phyloP scores from a whole-genome alignment of 495 filamentous ascomycete species.

The Aspergillus wentii region DNA sequence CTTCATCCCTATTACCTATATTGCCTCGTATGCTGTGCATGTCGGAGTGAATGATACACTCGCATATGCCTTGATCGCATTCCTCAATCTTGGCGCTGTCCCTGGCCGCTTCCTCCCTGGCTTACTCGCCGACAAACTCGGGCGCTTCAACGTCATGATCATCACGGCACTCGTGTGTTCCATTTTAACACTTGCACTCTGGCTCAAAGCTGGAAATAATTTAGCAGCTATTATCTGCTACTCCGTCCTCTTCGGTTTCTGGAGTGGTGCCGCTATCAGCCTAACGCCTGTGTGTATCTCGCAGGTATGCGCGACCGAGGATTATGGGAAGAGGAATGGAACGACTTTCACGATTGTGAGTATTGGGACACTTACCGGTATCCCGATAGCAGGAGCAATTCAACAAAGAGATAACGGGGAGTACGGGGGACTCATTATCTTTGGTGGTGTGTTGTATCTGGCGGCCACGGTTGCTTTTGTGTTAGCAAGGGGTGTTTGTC shows the following conservation, averaged over 20 bases:
- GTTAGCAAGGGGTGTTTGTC: conserved; percentile 40
- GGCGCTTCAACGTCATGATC: conserved; percentile 66
- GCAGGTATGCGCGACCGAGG: conserved; percentile 50
- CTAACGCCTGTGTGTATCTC: conserved; percentile 58
- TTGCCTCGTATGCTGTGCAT: conserved; percentile 53
- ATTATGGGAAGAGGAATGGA: conserved; percentile 60
- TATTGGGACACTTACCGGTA: conserved; percentile 60
- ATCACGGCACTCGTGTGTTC: conserved; percentile 45
- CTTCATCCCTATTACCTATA: conserved; percentile 68
- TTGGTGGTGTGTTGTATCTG: conserved; percentile 49
- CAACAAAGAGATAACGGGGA: conserved; percentile 14
- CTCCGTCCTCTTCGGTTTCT: conserved; percentile 55
- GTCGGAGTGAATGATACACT: conserved; percentile 24
- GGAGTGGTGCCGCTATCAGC: conserved; percentile 53
- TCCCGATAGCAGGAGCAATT: conserved; percentile 69
- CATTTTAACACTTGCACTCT: conserved; percentile 47
- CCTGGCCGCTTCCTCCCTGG: conserved; percentile 49
- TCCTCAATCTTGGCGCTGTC: conserved; percentile 44
- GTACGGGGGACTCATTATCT: conserved; percentile 46
- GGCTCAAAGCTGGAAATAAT: conserved; percentile 34
- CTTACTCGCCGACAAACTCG: conserved; percentile 59
- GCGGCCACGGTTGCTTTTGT: conserved; percentile 40
- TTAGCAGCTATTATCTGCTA: conserved; percentile 49
- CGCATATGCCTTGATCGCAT: conserved; percentile 51
- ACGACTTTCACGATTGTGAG: conserved; percentile 56